Percentiles rank a stretch among this genome's conserved stretches.
Conservation (phyloP, 768 basidiomycete genomes). For the Amyloporia xantha region DNA sequence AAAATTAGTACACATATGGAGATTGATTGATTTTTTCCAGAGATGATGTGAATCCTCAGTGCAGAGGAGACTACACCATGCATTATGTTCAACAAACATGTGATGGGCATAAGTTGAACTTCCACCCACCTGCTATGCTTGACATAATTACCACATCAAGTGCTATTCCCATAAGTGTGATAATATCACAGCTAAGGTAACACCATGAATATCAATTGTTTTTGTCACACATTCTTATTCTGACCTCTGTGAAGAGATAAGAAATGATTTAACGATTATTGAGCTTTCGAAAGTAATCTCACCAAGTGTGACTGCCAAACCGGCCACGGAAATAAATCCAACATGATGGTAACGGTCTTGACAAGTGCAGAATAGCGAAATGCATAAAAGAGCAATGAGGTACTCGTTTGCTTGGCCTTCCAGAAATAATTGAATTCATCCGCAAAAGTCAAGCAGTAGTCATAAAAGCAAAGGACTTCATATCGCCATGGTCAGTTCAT, state of each 20-base stretch:
- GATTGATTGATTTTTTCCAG: neutral
- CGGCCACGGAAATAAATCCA: neutral
- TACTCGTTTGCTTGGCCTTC: neutral
- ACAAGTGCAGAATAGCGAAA: neutral
- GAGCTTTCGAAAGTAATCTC: too few species aligned
- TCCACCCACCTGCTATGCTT: too few species aligned
- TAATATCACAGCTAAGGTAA: too few species aligned
- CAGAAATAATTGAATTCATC: neutral
- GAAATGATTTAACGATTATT: too few species aligned
- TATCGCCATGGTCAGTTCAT: neutral
- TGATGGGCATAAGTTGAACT: too few species aligned
- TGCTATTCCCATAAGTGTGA: too few species aligned
- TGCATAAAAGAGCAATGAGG: neutral
- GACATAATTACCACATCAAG: too few species aligned
- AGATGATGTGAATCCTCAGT: neutral
- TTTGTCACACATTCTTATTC: too few species aligned
- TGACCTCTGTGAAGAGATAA: too few species aligned
- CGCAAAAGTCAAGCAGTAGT: neutral
- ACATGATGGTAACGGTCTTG: neutral
- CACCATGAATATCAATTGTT: too few species aligned
- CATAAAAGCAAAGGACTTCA: neutral
- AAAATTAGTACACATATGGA: neutral
- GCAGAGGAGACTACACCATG: neutral
- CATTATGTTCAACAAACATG: too few species aligned
- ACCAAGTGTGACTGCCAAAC: neutral